A percentile compares a stretch with the other conserved stretches of the same genome.
Evolutionary conservation across 108 stramenopile genomes (phyloP).

Genomic region (Fistulifera solaris): DNA sequence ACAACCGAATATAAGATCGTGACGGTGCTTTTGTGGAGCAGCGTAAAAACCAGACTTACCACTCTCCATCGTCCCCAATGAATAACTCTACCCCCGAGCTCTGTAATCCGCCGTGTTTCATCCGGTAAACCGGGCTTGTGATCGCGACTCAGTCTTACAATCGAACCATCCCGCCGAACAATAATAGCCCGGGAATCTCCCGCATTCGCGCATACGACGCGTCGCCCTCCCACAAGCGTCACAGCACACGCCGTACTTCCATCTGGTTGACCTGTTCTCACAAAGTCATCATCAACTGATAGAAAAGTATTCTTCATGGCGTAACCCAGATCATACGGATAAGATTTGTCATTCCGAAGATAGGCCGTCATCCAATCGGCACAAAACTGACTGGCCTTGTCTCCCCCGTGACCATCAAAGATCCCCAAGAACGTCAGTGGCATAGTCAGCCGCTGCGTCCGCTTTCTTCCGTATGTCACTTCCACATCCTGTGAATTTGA

Average conservation of each 20-base stretch:
- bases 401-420: slow-evolving; percentile 96
- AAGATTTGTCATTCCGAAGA: slow-evolving; percentile 55
- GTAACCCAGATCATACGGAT: slow-evolving; percentile 53
- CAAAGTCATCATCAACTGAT: slow-evolving; percentile 72
- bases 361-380: slow-evolving; percentile 77
- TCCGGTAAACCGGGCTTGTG: slow-evolving; percentile 90
- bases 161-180: slow-evolving; percentile 74
- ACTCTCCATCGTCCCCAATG: slow-evolving; percentile 91
- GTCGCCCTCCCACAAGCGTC: slow-evolving; percentile 56
- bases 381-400: slow-evolving; percentile 83
- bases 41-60: slow-evolving; percentile 32
- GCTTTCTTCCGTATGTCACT: slow-evolving; percentile 23
- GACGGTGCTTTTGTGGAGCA: too few relatives aligned
- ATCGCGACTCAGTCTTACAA: slow-evolving; percentile 70
- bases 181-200: slow-evolving; percentile 94
- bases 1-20: too few relatives aligned
- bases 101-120: slow-evolving; percentile 82
- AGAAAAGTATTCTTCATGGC: slow-evolving; percentile 74
- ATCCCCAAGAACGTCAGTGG: slow-evolving; percentile 63
- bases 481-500: slow-evolving; percentile 22
- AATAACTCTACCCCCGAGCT: slow-evolving; percentile 85
- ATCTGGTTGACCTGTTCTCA: slow-evolving; percentile 65
- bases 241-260: slow-evolving; percentile 79
- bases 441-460: slow-evolving; percentile 40
- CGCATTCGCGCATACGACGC: slow-evolving; percentile 89